These are phyloP conservation scores for Ampelomyces quisqualis DNA, from an alignment of 2,329 filamentous ascomycete genomes.

Conservation along the genomic window DNA sequence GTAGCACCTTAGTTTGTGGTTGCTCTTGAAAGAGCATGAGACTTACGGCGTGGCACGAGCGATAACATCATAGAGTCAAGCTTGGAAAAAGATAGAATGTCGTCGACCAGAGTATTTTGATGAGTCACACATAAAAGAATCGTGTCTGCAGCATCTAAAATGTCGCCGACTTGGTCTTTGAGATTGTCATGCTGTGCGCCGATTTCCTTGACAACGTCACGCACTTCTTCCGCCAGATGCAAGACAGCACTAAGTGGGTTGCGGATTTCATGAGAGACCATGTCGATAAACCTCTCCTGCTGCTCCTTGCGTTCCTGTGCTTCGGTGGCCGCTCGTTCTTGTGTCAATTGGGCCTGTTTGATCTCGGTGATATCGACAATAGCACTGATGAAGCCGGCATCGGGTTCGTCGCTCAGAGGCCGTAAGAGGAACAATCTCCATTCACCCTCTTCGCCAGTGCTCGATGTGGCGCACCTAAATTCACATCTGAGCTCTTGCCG, in stretches of 20 bases:
- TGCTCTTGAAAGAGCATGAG: background rate
- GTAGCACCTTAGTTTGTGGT: conserved; percentile 2
- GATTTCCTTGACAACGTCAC: conserved; percentile 34
- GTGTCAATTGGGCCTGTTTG: conserved; percentile 46
- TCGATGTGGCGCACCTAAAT: conserved; percentile 45
- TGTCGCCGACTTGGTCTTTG: conserved; percentile 28
- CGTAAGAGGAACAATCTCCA: conserved; percentile 49
- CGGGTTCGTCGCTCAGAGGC: conserved; percentile 45
- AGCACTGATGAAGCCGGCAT: conserved; percentile 50
- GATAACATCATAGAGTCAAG: conserved; percentile 51
- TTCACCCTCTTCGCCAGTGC: conserved; percentile 29
- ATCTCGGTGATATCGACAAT: conserved; percentile 51
- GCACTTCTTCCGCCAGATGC: conserved; percentile 49
- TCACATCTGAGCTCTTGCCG: conserved; percentile 46
- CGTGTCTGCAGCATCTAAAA: conserved; percentile 41
- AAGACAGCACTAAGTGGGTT: conserved; percentile 45
- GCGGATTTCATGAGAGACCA: conserved; percentile 47
- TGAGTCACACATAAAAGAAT: conserved; percentile 49
- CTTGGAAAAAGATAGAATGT: conserved; percentile 52
- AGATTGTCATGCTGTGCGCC: conserved; percentile 16
- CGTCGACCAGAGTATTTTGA: conserved; percentile 50
- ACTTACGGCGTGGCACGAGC: conserved; percentile 35
- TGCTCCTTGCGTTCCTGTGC: conserved; percentile 49
- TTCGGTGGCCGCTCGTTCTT: conserved; percentile 47
- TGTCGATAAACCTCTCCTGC: conserved; percentile 51